Evolutionary conservation across 1,284 basidiomycete species (phyloP).

Genomic region (Wolfiporia cocos): DNA sequence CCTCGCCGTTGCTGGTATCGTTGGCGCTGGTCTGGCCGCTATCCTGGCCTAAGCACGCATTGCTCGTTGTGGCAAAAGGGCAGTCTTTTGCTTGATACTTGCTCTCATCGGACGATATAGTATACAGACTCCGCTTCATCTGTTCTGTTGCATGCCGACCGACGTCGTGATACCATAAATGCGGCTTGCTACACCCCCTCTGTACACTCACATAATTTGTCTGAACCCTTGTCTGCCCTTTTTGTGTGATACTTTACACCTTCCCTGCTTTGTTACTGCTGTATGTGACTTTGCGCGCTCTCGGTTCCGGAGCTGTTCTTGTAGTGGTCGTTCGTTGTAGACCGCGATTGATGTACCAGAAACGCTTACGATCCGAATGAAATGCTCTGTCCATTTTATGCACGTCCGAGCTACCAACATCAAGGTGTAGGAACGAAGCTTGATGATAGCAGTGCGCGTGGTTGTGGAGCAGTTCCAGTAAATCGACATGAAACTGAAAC

Average conservation of each 20-base stretch:
- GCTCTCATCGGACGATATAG: slow-evolving; percentile 1
- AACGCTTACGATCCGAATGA: too few relatives aligned
- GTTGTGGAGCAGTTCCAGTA: too few relatives aligned
- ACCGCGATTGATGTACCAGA: too few relatives aligned
- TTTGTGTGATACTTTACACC: not conserved
- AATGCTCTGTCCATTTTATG: too few relatives aligned
- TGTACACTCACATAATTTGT: not conserved
- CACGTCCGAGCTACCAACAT: too few relatives aligned
- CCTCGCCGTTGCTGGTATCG: slow-evolving; percentile 18
- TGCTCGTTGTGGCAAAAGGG: slow-evolving; percentile 4
- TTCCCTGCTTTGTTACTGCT: not conserved
- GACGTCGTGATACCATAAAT: slow-evolving; percentile 5
- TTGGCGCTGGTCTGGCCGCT: slow-evolving; percentile 21
- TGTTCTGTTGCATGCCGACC: not conserved
- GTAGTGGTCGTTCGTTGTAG: too few relatives aligned
- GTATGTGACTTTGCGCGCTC: not conserved
- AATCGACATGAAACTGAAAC: too few relatives aligned
- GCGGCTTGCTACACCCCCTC: slow-evolving; percentile 1
- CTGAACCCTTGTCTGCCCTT: not conserved
- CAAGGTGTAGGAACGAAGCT: too few relatives aligned
- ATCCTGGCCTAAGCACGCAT: slow-evolving; percentile 21
- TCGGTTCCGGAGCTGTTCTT: not conserved
- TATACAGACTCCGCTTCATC: not conserved
- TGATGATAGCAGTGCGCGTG: too few relatives aligned
- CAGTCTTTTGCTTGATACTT: not conserved